These are phyloP conservation scores for Zoysia matrella DNA, from an alignment of 202 grass and related monocot genomes.

Conservation along the genomic window DNA sequence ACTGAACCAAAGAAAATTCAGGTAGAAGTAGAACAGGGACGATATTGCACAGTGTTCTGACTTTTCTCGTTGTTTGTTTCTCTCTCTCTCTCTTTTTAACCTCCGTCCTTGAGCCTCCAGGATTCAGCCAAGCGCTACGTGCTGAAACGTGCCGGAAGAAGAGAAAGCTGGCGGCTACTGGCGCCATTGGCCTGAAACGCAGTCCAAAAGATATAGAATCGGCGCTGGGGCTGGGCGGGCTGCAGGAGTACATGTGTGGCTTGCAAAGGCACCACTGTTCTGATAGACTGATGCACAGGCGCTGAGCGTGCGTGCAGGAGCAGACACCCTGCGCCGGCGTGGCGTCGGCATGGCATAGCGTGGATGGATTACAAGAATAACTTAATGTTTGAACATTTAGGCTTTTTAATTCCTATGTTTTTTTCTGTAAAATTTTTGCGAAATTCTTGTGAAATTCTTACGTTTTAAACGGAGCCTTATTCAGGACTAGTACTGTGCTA, in stretches of 20 bases:
- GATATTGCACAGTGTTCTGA: not conserved
- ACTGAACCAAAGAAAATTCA: constrained; percentile 4
- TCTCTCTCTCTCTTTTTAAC: constrained; percentile 1
- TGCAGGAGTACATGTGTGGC: constrained; percentile 13
- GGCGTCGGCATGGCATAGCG: not conserved
- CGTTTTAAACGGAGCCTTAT: too few species aligned
- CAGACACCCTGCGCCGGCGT: not conserved
- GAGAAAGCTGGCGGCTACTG: not conserved
- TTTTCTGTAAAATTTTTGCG: too few species aligned
- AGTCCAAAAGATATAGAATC: constrained; percentile 47
- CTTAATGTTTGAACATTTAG: too few species aligned
- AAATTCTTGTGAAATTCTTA: too few species aligned
- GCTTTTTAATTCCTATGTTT: too few species aligned
- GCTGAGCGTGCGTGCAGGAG: not conserved
- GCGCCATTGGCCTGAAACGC: constrained; percentile 29
- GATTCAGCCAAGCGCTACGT: constrained; percentile 29
- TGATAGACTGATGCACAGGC: not conserved
- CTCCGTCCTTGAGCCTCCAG: not conserved
- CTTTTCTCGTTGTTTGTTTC: not conserved
- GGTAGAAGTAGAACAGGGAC: not conserved
- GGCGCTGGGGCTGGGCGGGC: not conserved
- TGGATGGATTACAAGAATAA: too few species aligned
- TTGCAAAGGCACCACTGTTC: not conserved
- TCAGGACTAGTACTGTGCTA: too few species aligned
- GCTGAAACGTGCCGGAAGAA: not conserved